A percentile compares a stretch with the other conserved stretches of the same genome.
Conservation (phyloP, 2,329 filamentous ascomycete species). For the Phyllachora maydis region DNA sequence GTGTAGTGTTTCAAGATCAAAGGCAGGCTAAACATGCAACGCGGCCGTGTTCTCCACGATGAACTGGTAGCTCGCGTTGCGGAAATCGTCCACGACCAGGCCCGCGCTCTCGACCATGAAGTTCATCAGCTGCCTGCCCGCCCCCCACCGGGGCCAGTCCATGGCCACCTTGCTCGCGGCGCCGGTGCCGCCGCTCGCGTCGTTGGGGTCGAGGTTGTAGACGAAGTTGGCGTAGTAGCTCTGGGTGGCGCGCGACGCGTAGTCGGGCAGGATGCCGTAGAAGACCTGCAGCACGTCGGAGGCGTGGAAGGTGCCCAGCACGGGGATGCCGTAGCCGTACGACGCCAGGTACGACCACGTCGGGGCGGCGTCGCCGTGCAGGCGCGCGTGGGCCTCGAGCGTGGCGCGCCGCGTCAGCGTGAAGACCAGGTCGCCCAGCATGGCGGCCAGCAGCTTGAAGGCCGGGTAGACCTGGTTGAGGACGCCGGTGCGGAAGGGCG, state of each 20-base stretch:
- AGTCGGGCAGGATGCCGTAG: conserved; percentile 39
- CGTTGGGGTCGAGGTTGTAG: conserved; percentile 50
- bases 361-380: conserved; percentile 33
- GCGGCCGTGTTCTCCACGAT: conserved; percentile 6
- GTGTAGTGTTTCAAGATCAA: too few relatives aligned
- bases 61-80: conserved; percentile 6
- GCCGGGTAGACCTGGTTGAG: conserved; percentile 57
- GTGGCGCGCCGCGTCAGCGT: conserved; percentile 49
- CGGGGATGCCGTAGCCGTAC: conserved; percentile 49
- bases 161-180: conserved; percentile 12
- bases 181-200: conserved; percentile 8
- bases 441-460: conserved; percentile 56
- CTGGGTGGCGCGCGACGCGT: conserved; percentile 36
- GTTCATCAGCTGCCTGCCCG: conserved; percentile 25
- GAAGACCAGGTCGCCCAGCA: conserved; percentile 58
- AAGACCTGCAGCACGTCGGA: conserved; percentile 51
- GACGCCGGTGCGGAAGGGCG: conserved; percentile 48
- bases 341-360: conserved; percentile 58
- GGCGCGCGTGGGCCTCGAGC: conserved; percentile 23
- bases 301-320: conserved; percentile 59
- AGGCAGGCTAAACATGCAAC: conserved; percentile 6
- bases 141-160: conserved; percentile 20
- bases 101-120: conserved; percentile 12
- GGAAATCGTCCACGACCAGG: conserved; percentile 10
- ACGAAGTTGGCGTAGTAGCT: conserved; percentile 57